These are phyloP conservation scores for Abelmoschus esculentus DNA, from an alignment of 345 rosid genomes.

Conservation along the genomic window DNA sequence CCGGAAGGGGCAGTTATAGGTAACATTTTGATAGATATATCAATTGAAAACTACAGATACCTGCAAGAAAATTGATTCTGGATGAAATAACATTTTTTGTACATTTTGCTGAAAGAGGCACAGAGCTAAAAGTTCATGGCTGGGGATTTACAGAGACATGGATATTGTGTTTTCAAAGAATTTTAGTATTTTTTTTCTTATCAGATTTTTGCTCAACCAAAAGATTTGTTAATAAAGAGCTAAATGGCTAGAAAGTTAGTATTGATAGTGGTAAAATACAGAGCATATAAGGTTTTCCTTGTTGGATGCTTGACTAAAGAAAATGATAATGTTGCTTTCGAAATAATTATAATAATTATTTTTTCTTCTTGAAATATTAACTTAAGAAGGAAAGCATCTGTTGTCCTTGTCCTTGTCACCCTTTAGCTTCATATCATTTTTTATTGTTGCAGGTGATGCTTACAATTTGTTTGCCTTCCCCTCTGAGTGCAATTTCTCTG, in stretches of 20 bases:
- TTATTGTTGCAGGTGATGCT: slow-evolving; percentile 49
- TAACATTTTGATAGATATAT: slow-evolving; percentile 18
- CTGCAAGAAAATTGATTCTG: neutral
- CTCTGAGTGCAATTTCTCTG: slow-evolving; percentile 95
- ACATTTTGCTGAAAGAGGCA: neutral
- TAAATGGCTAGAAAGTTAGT: neutral
- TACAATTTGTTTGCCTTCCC: slow-evolving; percentile 86
- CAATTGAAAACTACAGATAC: neutral
- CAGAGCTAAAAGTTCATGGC: neutral
- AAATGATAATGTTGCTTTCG: neutral
- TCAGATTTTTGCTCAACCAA: neutral
- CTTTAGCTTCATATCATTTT: neutral
- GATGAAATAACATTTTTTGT: neutral
- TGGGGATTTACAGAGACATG: neutral
- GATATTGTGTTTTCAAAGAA: neutral
- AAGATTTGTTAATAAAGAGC: neutral
- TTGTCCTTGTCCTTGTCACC: slow-evolving; percentile 7
- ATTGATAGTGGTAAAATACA: neutral
- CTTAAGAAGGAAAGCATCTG: neutral
- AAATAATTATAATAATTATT: neutral
- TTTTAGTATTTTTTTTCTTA: neutral
- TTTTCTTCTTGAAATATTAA: neutral
- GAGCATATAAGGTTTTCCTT: neutral
- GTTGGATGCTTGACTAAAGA: neutral
- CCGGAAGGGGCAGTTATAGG: slow-evolving; percentile 36